Evolutionary conservation across 345 rosid genomes (phyloP).

Genomic region (Melaleuca quinquenervia): DNA sequence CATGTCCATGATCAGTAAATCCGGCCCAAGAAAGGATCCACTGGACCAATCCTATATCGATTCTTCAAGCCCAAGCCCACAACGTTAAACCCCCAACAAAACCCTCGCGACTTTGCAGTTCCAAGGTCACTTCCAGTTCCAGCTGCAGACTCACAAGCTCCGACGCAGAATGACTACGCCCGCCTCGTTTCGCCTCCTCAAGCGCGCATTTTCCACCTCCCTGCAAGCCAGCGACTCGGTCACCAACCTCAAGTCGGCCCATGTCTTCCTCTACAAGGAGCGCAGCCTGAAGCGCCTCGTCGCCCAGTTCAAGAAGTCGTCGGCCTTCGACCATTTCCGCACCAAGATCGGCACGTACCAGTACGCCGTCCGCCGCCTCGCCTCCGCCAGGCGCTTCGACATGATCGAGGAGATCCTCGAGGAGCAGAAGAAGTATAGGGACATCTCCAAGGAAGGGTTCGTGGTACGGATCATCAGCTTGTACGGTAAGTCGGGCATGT

Average conservation of each 20-base stretch:
- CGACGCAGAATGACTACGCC: constrained; percentile 7
- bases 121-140: not conserved
- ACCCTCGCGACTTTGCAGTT: not conserved
- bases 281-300: constrained; percentile 43
- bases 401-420: constrained; percentile 57
- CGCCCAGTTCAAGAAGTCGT: constrained; percentile 49
- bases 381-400: constrained; percentile 24
- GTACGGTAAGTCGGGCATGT: constrained; percentile 51
- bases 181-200: constrained; percentile 19
- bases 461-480: constrained; percentile 31
- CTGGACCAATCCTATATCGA: not conserved
- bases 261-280: constrained; percentile 27
- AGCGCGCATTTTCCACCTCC: constrained; percentile 18
- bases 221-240: not conserved
- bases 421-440: constrained; percentile 49
- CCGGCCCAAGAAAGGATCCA: not conserved
- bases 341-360: constrained; percentile 30
- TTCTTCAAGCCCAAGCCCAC: not conserved
- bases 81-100: not conserved
- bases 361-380: constrained; percentile 54
- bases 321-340: constrained; percentile 41
- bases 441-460: constrained; percentile 52
- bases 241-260: constrained; percentile 11
- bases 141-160: not conserved
- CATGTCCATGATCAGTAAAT: not conserved